Conservation (phyloP, 1,139 yeast genomes). For the Petasospora fabianii region DNA sequence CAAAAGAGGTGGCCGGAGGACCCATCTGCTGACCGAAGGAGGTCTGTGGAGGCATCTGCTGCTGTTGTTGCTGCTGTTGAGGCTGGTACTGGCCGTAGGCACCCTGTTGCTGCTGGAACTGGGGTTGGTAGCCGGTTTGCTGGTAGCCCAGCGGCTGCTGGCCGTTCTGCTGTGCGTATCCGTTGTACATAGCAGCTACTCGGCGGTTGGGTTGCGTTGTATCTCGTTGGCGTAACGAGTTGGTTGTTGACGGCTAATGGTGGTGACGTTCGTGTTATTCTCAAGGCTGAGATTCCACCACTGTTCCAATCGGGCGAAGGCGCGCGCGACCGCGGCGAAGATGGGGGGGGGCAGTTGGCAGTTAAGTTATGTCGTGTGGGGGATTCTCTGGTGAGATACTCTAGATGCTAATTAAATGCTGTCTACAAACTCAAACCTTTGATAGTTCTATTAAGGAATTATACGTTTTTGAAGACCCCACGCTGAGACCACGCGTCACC, state of each 20-base stretch:
- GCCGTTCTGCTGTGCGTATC: conserved; percentile 11
- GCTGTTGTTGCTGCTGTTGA: conserved; percentile 11
- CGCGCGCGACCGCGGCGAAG: too few species aligned
- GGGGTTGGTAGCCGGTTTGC: conserved; percentile 16
- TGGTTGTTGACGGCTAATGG: not conserved
- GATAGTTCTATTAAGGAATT: too few species aligned
- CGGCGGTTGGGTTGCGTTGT: too few species aligned
- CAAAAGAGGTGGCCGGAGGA: conserved; percentile 7
- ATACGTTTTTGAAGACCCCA: too few species aligned
- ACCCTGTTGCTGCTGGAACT: conserved; percentile 8
- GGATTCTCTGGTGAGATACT: too few species aligned
- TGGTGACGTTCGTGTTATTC: not conserved
- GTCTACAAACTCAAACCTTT: too few species aligned
- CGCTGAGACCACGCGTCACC: too few species aligned
- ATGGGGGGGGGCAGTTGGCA: too few species aligned
- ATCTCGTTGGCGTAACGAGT: not conserved
- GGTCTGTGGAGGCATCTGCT: conserved; percentile 18
- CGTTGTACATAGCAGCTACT: conserved; percentile 11
- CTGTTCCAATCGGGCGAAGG: too few species aligned
- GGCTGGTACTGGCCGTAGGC: conserved; percentile 14
- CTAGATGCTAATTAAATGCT: too few species aligned
- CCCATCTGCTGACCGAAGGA: not conserved
- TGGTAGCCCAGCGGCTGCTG: conserved; percentile 15
- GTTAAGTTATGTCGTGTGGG: too few species aligned
- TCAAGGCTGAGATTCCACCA: too few species aligned